A percentile compares a stretch with the other conserved stretches of the same genome.
phyloP scores from a whole-genome alignment of 345 rosid genomes.

The Eucalyptus regnans region DNA sequence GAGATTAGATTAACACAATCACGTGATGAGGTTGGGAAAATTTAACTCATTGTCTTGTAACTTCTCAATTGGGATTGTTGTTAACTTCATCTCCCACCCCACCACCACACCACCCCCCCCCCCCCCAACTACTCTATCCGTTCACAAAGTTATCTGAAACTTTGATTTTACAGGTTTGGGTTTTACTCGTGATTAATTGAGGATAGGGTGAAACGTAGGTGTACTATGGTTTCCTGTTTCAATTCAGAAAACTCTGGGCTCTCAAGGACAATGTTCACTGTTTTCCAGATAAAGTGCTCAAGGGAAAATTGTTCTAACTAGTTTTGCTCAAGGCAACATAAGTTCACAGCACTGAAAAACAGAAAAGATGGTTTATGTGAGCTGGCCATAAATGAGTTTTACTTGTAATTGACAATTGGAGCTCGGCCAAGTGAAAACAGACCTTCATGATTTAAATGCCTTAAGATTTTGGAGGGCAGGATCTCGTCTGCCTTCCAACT shows the following conservation, averaged over 20 bases:
- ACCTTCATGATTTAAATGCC: too few relatives aligned
- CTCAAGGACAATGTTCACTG: not conserved
- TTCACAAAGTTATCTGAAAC: not conserved
- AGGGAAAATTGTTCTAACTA: not conserved
- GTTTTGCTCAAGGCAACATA: not conserved
- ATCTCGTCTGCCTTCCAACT: too few relatives aligned
- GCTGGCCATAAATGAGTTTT: not conserved
- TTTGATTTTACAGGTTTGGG: not conserved
- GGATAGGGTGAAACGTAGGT: not conserved
- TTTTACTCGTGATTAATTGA: not conserved
- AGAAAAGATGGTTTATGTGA: not conserved
- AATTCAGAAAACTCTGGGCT: not conserved
- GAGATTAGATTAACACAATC: too few relatives aligned
- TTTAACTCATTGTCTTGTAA: too few relatives aligned
- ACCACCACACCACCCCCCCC: fast-evolving
- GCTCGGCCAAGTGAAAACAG: too few relatives aligned
- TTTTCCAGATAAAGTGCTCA: not conserved
- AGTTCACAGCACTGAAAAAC: not conserved
- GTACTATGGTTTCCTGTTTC: not conserved
- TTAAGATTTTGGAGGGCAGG: too few relatives aligned
- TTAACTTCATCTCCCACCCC: fast-evolving
- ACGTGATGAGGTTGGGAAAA: fast-evolving
- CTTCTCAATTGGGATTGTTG: too few relatives aligned
- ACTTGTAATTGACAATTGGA: not conserved
- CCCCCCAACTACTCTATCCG: fast-evolving